Conservation (phyloP, 2,329 filamentous ascomycete genomes). For the Geosmithia morbida region DNA sequence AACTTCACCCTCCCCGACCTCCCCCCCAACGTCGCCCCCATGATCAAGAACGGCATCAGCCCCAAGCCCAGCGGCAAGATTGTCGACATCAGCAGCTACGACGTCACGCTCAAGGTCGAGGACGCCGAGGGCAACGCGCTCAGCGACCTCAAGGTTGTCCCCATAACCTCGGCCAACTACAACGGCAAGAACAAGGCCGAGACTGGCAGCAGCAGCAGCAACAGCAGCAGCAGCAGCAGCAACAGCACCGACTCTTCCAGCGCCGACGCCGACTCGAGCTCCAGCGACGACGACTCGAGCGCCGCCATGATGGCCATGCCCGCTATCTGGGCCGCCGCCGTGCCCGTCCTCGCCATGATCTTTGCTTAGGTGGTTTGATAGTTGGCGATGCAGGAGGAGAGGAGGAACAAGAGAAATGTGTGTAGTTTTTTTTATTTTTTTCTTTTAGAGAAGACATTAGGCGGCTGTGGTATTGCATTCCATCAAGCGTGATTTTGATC, state of each 20-base stretch:
- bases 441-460: not conserved
- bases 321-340: conserved; percentile 15
- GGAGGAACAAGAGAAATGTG: not conserved
- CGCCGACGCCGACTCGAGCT: not conserved
- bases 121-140: conserved; percentile 25
- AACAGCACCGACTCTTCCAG: not conserved
- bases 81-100: conserved; percentile 50
- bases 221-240: conserved; percentile 1
- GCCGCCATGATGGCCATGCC: conserved; percentile 14
- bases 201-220: conserved; percentile 10
- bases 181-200: conserved; percentile 25
- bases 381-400: not conserved
- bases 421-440: not conserved
- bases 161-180: conserved; percentile 27
- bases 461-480: conserved; percentile 1
- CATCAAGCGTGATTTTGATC: not conserved
- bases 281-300: conserved; percentile 9
- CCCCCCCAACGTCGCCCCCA: conserved; percentile 50
- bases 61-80: conserved; percentile 52
- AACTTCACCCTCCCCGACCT: conserved; percentile 65
- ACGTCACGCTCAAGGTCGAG: conserved; percentile 30
- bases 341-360: conserved; percentile 19
- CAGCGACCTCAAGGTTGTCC: conserved; percentile 30
- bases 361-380: conserved; percentile 12
- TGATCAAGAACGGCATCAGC: conserved; percentile 65